Conservation (phyloP, 2,329 filamentous ascomycete species). For the Sarocladiaceae sp. region DNA sequence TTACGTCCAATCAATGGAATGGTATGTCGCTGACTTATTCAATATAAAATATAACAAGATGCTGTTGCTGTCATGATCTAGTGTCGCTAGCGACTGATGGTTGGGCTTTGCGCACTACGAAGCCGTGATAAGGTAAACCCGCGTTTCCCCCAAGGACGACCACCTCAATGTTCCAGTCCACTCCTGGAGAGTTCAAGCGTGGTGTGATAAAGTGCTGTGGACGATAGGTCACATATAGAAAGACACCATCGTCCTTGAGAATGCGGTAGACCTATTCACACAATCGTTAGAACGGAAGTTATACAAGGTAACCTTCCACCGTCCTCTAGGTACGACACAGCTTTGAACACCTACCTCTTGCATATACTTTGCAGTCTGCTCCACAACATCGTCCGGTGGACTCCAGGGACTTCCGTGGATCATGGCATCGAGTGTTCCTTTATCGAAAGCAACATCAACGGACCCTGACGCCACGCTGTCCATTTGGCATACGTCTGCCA, state of each 20-base stretch:
- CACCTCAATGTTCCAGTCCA: constrained; percentile 16
- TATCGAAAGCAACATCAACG: constrained; percentile 52
- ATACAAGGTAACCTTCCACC: background rate
- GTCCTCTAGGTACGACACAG: too few species aligned
- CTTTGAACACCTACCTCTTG: constrained; percentile 32
- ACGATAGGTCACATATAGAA: constrained; percentile 47
- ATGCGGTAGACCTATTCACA: constrained; percentile 29
- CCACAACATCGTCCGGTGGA: constrained; percentile 40
- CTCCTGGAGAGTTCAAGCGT: constrained; percentile 33
- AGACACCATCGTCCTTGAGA: constrained; percentile 39
- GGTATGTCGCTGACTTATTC: too few species aligned
- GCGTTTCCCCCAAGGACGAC: constrained; percentile 1
- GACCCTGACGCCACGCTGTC: constrained; percentile 28
- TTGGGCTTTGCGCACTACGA: constrained; percentile 39
- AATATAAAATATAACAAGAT: too few species aligned
- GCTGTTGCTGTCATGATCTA: too few species aligned
- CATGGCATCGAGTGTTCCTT: constrained; percentile 50
- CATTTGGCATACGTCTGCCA: constrained; percentile 47
- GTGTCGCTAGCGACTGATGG: too few species aligned
- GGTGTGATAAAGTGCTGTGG: constrained; percentile 49
- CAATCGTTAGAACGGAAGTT: background rate
- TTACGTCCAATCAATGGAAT: too few species aligned
- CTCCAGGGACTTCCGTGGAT: constrained; percentile 48
- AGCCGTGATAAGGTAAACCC: constrained; percentile 20
- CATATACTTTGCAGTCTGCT: constrained; percentile 42